Evolutionary conservation across 2,329 filamentous ascomycete species (phyloP), one percentile per base, ranked within the genome.

Genomic region (Endothia cerciana): DNA sequence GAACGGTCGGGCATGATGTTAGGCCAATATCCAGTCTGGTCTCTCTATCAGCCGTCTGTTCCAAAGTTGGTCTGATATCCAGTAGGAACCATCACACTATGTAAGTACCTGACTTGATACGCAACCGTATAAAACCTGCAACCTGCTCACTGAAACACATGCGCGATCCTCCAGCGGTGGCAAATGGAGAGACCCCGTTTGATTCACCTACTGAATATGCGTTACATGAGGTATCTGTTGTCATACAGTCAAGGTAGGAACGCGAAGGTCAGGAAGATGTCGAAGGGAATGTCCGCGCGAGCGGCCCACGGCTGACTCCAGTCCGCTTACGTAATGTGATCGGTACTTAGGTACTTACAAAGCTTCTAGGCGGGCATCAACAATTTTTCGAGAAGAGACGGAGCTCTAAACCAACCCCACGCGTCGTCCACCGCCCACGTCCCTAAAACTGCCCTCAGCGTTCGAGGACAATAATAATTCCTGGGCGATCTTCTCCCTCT

Each of bases 361-460:
- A 59, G 57, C 57, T 59, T 8, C 38, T 25, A 59, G 57, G 40
- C 57, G 57, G n/a, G 57, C 40, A 45, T 59, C 57, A 59, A 59
- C 40, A 59, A 59, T 59, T 59, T 59, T 59, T 59, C 57, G 57
- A 59, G n/a, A 11, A n/a, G 57, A 45, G 38, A 30, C 15, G 40
- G 57, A 59, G 57, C 57, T 59, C 38, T 28, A 59, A 45, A 45
- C 57, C 22, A 33, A 59, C 57, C 57, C 57, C 57, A 59, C 57
- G 57, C 57, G 57, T 41, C 55, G 55, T 43, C 57, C 57, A 30
- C 57, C 57, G 25, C 57, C 38, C 57, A 59, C 17, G 38, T 45
- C 57, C 57, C 57, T 28, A 58, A 28, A 55, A 55, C 51, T 55
- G 51, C 30, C 11, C 17, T 11, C 11, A 58, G 19, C n/a, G 36